These are phyloP conservation scores for Venturia oleaginea DNA, from an alignment of 2,329 filamentous ascomycete species.

Conservation along the genomic window DNA sequence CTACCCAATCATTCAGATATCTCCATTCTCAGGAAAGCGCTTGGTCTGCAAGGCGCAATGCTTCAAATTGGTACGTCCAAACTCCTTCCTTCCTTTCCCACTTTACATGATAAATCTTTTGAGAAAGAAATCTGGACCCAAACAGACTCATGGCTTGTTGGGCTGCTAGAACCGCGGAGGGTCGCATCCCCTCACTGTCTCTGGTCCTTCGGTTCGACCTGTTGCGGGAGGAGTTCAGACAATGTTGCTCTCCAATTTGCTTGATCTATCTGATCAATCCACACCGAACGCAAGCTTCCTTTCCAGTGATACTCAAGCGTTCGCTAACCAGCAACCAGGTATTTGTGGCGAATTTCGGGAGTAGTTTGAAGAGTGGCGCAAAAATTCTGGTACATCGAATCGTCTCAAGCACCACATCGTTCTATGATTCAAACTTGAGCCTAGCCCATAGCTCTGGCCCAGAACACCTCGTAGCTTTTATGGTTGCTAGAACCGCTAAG, in stretches of 20 bases:
- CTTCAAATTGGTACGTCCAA: background rate
- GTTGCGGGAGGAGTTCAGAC: background rate
- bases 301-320: background rate
- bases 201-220: background rate
- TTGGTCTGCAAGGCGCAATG: background rate
- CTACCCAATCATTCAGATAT: too few species aligned
- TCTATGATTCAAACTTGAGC: background rate
- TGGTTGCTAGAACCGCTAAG: background rate
- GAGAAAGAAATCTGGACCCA: background rate
- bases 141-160: background rate
- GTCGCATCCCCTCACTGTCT: background rate
- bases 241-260: background rate
- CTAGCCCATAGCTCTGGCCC: background rate
- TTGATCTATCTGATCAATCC: background rate
- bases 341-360: background rate
- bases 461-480: background rate
- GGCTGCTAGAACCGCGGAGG: background rate
- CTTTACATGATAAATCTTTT: background rate
- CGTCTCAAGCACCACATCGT: background rate
- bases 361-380: background rate
- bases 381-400: background rate
- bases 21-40: background rate
- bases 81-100: background rate
- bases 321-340: background rate
- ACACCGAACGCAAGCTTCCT: background rate